These are phyloP conservation scores for Candida tropicalis DNA, from an alignment of 1,139 yeast genomes.

Conservation along the genomic window DNA sequence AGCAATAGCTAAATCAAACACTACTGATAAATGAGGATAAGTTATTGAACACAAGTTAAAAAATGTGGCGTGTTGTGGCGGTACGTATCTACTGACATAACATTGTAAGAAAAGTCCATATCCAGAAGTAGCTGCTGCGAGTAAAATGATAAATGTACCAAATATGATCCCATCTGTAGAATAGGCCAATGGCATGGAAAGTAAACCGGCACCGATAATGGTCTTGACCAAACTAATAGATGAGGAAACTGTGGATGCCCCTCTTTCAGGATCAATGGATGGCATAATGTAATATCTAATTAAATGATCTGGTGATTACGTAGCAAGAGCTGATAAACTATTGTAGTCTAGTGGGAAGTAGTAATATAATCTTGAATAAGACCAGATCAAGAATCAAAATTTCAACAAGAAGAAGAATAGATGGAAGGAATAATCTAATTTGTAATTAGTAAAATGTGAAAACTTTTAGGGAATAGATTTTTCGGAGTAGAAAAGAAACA, in stretches of 20 bases:
- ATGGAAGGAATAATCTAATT: too few relatives aligned
- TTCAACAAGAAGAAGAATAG: too few relatives aligned
- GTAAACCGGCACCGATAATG: slow-evolving; percentile 86
- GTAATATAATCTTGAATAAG: too few relatives aligned
- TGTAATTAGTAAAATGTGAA: too few relatives aligned
- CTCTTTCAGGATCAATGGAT: slow-evolving; percentile 15
- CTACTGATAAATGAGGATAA: slow-evolving; percentile 78
- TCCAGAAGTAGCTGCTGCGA: slow-evolving; percentile 81
- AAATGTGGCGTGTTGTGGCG: slow-evolving; percentile 79
- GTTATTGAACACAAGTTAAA: slow-evolving; percentile 82
- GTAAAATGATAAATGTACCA: slow-evolving; percentile 63
- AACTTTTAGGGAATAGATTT: too few relatives aligned
- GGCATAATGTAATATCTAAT: slow-evolving; percentile 15
- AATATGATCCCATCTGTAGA: slow-evolving; percentile 78
- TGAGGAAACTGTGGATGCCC: slow-evolving; percentile 49
- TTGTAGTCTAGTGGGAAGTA: too few relatives aligned
- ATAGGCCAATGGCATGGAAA: slow-evolving; percentile 91
- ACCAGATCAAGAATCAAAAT: too few relatives aligned
- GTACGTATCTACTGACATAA: slow-evolving; percentile 68
- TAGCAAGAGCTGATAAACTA: too few relatives aligned
- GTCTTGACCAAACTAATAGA: slow-evolving; percentile 67
- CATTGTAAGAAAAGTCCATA: slow-evolving; percentile 81
- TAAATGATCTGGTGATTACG: too few relatives aligned
- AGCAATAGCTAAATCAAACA: slow-evolving; percentile 87
- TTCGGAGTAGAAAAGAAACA: too few relatives aligned